Evolutionary conservation across 2,329 filamentous ascomycete species (phyloP), one percentile per base, ranked within the genome.

Genomic region (Helotiales sp.): DNA sequence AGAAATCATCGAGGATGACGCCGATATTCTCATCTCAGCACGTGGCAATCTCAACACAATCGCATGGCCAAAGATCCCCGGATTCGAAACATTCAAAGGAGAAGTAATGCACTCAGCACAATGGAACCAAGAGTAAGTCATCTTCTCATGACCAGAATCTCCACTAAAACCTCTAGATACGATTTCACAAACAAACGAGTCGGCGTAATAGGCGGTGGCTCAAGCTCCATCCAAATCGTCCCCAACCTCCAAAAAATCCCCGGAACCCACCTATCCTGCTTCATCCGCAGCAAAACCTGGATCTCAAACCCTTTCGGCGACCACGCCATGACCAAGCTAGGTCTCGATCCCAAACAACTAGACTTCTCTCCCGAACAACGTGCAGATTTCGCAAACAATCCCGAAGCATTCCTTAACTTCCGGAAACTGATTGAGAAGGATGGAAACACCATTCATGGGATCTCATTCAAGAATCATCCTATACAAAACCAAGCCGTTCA

Each of bases 41-140:
- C 81, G 86, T 51, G 87, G 87, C 0, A 78, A 81, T 34, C 87
- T 90, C 72, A 89, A 88, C 65, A 80, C 79, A 15, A 87, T 84
- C 81, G 82, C 80, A 57, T 73, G 87, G 2, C 86, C 86, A 0
- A 73, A 84, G 27, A 86, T 86, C 60, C 79, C 81, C 1, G 85
- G 85, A 0, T 76, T 85, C 19, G 73, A 81, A 2, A 55, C 48
- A 8, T 68, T 66, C 36, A 55, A 79, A 66, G 85, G 85, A 0
- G 60, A 77, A 0, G 71, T 88, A 0, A 76, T 83, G 17, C 85
- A 88, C 62, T 81, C 84, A 0, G 85, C 84, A 0, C 77, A 85
- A 62, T 88, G 84, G 85, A 75, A 58, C 27, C 50, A 58, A 22
- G 30, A 36, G 55, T 58, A n/a, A 30, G 54, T 48, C 9, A 13